These are phyloP conservation scores for Crucihimalaya himalaica DNA, from an alignment of 345 rosid species.

Conservation along the genomic window DNA sequence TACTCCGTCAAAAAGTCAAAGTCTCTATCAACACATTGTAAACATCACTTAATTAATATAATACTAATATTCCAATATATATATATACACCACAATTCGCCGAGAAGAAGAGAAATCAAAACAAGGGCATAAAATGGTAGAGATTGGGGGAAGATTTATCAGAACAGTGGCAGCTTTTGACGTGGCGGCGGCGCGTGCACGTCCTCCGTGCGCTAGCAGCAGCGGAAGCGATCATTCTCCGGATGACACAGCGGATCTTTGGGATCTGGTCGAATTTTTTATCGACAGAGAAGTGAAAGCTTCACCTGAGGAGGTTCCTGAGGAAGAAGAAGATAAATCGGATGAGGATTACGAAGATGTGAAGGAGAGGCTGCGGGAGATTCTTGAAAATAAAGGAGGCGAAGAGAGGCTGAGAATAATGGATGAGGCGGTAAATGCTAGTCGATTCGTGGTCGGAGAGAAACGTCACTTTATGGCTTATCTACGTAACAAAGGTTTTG, in stretches of 20 bases:
- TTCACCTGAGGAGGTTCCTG: background rate
- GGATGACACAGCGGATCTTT: constrained; percentile 53
- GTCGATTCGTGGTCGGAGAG: constrained; percentile 29
- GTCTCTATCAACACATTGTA: constrained; percentile 27
- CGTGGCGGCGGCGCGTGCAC: constrained; percentile 40
- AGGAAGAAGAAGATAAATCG: constrained; percentile 23
- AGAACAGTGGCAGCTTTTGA: constrained; percentile 51
- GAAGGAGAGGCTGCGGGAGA: constrained; percentile 40
- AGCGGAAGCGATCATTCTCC: constrained; percentile 76
- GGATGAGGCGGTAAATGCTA: constrained; percentile 36
- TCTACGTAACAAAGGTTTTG: constrained; percentile 64
- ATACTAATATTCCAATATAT: background rate
- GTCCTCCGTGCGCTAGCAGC: constrained; percentile 58
- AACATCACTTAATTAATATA: background rate
- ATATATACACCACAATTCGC: background rate
- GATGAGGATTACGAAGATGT: constrained; percentile 47
- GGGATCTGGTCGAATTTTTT: constrained; percentile 74
- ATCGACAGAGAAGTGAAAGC: constrained; percentile 52
- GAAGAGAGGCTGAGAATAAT: constrained; percentile 43
- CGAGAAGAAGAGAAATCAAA: background rate
- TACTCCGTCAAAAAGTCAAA: constrained; percentile 30
- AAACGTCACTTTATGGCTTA: constrained; percentile 57
- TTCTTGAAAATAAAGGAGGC: constrained; percentile 26
- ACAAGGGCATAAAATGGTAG: constrained; percentile 34
- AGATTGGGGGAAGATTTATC: constrained; percentile 40